Evolutionary conservation across 2,329 filamentous ascomycete genomes (phyloP), one percentile per base, ranked within the genome.

Genomic region (Colletotrichum plurivorum): DNA sequence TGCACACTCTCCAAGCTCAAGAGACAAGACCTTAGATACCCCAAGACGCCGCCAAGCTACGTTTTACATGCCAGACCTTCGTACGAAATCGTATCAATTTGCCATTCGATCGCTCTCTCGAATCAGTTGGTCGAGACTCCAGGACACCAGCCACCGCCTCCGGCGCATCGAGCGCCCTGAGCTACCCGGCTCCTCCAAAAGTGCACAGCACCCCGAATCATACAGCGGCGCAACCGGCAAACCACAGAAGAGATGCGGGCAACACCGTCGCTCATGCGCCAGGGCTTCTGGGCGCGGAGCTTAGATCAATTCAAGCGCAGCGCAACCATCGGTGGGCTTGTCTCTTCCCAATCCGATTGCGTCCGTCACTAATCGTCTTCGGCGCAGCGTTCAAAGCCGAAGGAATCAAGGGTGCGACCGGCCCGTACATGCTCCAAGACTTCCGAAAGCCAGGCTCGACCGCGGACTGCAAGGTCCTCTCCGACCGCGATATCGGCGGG

Each of bases 401-500:
- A 80, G 91, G 87, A 57, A 84, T 94, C 74, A 90, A 89, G 73
- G 87, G 86, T 27, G 88, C 92, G 25, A 85, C 84, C 1, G 88
- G 87, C 25, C 90, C 93, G 1, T 89, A 88, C 68, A 83, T 87
- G 7, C 85, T 96, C 41, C 87, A 91, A 75, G 82, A 84, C 73
- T 95, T 95, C 81, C 82, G 87, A 74, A 74, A 76, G 18, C 77
- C 82, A 49, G 81, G 83, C 22, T 82, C 83, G 4, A 75, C 89
- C 45, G 73, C 80, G 43, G 81, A 84, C 71, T 89, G 87, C 79
- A 96, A 97, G 79, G 84, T 93, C 73, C 96, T 98, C 90, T 93
- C 91, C 73, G 95, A 99, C 79, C 85, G 86, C 66, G 92, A 95
- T 75, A 94, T 97, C 25, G 95, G 95, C 71, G 96, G 95, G 67